phyloP scores from a whole-genome alignment of 192 early-diverging fungal species.

The Dissophora globulifera region DNA sequence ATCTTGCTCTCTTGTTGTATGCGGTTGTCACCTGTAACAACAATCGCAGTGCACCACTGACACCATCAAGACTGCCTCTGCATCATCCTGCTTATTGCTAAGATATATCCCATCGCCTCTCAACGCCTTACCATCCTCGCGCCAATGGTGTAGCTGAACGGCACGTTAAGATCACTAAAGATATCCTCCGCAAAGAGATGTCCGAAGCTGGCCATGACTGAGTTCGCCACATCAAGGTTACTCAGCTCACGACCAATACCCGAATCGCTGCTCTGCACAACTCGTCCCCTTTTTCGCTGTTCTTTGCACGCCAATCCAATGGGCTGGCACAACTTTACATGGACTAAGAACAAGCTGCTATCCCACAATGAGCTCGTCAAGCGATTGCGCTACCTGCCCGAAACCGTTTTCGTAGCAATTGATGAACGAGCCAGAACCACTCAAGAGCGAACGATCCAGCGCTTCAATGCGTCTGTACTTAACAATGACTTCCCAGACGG shows the following conservation, averaged over 20 bases:
- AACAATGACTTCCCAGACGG: conserved; percentile 9
- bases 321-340: conserved; percentile 27
- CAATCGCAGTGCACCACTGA: no score
- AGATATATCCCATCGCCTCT: conserved; percentile 42
- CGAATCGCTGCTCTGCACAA: conserved; percentile 10
- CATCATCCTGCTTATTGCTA: no score
- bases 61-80: no score
- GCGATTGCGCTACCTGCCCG: conserved; percentile 6
- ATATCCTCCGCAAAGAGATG: conserved; percentile 32
- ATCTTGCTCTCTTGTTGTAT: no score
- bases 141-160: conserved; percentile 56
- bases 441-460: conserved; percentile 1
- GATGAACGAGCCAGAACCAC: not conserved
- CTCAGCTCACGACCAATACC: conserved; percentile 48
- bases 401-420: conserved; percentile 4
- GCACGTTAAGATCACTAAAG: conserved; percentile 24
- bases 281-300: conserved; percentile 46
- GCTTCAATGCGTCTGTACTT: not conserved
- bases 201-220: conserved; percentile 12
- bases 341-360: not conserved
- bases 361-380: not conserved
- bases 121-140: conserved; percentile 54
- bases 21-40: no score
- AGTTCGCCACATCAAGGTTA: conserved; percentile 32
- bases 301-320: conserved; percentile 52